A percentile compares a stretch with the other conserved stretches of the same genome.
phyloP scores from a whole-genome alignment of 176 grass and related monocot genomes.

The Rhynchospora tenuis region DNA sequence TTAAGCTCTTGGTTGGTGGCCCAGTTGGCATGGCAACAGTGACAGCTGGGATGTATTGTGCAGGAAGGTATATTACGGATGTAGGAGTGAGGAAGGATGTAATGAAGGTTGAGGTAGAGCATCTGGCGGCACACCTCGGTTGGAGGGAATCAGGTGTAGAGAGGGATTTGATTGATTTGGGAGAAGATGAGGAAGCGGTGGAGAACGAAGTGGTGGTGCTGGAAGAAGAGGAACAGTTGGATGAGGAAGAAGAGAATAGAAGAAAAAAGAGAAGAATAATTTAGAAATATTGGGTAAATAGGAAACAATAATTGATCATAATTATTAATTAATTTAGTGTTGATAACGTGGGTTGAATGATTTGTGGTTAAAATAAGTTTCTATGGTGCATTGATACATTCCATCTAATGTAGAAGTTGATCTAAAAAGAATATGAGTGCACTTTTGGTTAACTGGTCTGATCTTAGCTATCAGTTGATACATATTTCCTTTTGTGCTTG shows the following conservation, averaged over 20 bases:
- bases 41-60: conserved; percentile 93
- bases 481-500: not conserved
- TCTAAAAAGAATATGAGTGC: not conserved
- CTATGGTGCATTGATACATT: not conserved
- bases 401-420: not conserved
- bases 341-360: not conserved
- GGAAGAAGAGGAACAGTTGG: conserved; percentile 19
- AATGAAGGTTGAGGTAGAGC: conserved; percentile 63
- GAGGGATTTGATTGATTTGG: conserved; percentile 23
- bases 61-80: conserved; percentile 85
- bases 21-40: conserved; percentile 91
- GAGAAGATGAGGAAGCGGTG: not conserved
- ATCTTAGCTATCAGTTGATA: not conserved
- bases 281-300: conserved; percentile 7
- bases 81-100: conserved; percentile 89
- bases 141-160: conserved; percentile 19
- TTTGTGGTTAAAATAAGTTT: conserved; percentile 4
- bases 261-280: conserved; percentile 18
- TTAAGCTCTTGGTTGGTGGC: conserved; percentile 74
- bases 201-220: conserved; percentile 17
- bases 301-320: not conserved
- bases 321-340: conserved; percentile 28
- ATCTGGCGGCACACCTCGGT: conserved; percentile 41
- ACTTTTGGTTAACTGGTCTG: not conserved
- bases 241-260: conserved; percentile 16